These are phyloP conservation scores for Plantago lanceolata DNA, from an alignment of 305 asterid species.

Conservation along the genomic window DNA sequence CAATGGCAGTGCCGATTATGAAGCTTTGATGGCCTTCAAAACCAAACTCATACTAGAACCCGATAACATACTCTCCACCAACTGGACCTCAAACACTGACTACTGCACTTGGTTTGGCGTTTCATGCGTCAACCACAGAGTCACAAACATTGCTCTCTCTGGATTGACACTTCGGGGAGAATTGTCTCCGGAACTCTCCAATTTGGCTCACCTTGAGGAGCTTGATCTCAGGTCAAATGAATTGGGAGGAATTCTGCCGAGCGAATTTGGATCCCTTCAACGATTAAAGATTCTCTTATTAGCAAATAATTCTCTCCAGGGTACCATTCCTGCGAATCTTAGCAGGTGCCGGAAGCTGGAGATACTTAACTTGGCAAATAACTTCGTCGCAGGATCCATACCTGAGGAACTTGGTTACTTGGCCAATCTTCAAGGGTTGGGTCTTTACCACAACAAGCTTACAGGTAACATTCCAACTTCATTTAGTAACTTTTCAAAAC, in stretches of 20 bases:
- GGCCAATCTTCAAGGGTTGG: slow-evolving; percentile 23
- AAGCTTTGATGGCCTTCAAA: slow-evolving; percentile 31
- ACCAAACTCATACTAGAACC: slow-evolving; percentile 20
- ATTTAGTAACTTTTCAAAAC: no score
- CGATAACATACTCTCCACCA: slow-evolving; percentile 23
- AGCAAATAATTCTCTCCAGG: slow-evolving; percentile 28
- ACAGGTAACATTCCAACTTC: slow-evolving; percentile 27
- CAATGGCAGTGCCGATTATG: slow-evolving; percentile 24
- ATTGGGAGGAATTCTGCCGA: slow-evolving; percentile 28
- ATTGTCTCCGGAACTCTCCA: slow-evolving; percentile 21
- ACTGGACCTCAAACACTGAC: slow-evolving; percentile 34
- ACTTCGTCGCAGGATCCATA: slow-evolving; percentile 28
- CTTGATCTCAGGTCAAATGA: slow-evolving; percentile 31
- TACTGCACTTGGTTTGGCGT: slow-evolving; percentile 37
- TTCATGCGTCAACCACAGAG: slow-evolving; percentile 29
- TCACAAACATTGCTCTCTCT: slow-evolving; percentile 27
- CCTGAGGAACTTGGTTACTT: slow-evolving; percentile 32
- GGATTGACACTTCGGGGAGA: slow-evolving; percentile 30
- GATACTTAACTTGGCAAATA: slow-evolving; percentile 25
- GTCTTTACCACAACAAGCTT: slow-evolving; percentile 27
- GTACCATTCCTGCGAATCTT: slow-evolving; percentile 29
- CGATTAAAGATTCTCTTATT: slow-evolving; percentile 23
- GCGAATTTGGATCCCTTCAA: slow-evolving; percentile 33
- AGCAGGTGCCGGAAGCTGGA: slow-evolving; percentile 28
- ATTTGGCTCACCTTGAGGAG: slow-evolving; percentile 28